Conservation (phyloP, 2,329 filamentous ascomycete species). For the Akanthomyces dipterigenus region DNA sequence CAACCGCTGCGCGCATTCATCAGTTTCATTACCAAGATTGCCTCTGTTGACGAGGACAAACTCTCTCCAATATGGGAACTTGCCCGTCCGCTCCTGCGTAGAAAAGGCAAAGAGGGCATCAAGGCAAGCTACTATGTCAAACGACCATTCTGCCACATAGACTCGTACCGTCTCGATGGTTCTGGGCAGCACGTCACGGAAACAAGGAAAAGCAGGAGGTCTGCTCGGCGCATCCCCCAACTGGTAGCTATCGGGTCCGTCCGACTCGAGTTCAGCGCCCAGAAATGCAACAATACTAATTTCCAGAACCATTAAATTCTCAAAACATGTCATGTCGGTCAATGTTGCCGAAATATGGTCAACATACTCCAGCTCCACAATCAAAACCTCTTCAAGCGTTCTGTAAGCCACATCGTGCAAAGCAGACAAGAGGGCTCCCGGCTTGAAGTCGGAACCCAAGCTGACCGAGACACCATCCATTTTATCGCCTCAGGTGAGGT, state of each 20-base stretch:
- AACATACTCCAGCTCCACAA: not conserved
- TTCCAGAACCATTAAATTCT: not conserved
- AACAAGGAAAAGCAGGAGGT: not conserved
- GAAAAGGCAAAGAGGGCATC: not conserved
- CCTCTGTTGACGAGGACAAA: not conserved
- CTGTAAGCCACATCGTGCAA: not conserved
- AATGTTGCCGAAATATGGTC: not conserved
- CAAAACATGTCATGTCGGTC: not conserved
- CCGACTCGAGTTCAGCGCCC: not conserved
- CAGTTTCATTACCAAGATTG: not conserved
- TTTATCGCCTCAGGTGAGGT: not conserved
- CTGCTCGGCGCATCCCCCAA: not conserved
- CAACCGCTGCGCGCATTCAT: not conserved
- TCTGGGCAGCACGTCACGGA: not conserved
- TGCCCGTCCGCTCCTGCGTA: not conserved
- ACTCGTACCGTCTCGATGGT: not conserved
- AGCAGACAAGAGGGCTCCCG: not conserved
- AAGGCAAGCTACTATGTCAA: not conserved
- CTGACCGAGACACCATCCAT: not conserved
- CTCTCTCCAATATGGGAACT: not conserved
- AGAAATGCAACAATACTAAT: not conserved
- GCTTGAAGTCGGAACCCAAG: not conserved
- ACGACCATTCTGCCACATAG: not conserved
- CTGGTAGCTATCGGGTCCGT: not conserved
- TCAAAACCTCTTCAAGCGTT: not conserved